Conservation (phyloP, 1,139 yeast species). For the Keqinozyma sinolaborantium region DNA sequence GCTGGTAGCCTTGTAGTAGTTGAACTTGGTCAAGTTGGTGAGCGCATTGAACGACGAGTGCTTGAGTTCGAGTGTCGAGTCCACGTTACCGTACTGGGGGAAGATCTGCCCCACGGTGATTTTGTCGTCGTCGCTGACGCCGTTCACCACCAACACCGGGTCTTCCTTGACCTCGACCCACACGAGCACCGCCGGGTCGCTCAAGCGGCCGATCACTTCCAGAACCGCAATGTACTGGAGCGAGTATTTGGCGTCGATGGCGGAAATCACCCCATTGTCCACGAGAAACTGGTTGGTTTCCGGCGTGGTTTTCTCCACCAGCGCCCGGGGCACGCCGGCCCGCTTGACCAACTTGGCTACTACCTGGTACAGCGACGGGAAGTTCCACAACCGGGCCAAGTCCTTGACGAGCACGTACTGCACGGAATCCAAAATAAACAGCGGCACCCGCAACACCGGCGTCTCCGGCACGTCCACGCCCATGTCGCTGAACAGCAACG, state of each 20-base stretch:
- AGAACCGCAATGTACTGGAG: slow-evolving; percentile 27
- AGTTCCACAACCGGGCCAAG: slow-evolving; percentile 35
- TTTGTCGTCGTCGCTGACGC: slow-evolving; percentile 9
- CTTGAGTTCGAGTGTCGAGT: slow-evolving; percentile 23
- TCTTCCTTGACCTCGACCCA: slow-evolving; percentile 3
- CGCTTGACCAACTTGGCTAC: slow-evolving; percentile 23
- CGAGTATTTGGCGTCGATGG: slow-evolving; percentile 14
- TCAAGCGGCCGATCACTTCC: slow-evolving; percentile 15
- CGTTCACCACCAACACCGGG: slow-evolving; percentile 5
- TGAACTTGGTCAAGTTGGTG: slow-evolving; percentile 32
- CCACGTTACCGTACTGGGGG: slow-evolving; percentile 39
- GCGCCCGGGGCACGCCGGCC: slow-evolving; percentile 16
- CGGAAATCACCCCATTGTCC: slow-evolving; percentile 16
- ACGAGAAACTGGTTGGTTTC: slow-evolving; percentile 21
- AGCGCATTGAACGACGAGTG: slow-evolving; percentile 37
- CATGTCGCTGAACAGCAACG: slow-evolving; percentile 3
- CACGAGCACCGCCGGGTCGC: slow-evolving; percentile 15
- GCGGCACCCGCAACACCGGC: slow-evolving; percentile 6
- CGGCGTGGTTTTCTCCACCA: slow-evolving; percentile 17
- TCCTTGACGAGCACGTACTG: slow-evolving; percentile 28
- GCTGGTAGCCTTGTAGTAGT: slow-evolving; percentile 27
- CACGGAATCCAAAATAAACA: slow-evolving; percentile 6
- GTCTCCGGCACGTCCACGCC: slow-evolving; percentile 1
- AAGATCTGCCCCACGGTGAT: slow-evolving; percentile 39
- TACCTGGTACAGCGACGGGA: slow-evolving; percentile 43